Evolutionary conservation across 768 basidiomycete genomes (phyloP).

Genomic region (Holtermannia corniformis): DNA sequence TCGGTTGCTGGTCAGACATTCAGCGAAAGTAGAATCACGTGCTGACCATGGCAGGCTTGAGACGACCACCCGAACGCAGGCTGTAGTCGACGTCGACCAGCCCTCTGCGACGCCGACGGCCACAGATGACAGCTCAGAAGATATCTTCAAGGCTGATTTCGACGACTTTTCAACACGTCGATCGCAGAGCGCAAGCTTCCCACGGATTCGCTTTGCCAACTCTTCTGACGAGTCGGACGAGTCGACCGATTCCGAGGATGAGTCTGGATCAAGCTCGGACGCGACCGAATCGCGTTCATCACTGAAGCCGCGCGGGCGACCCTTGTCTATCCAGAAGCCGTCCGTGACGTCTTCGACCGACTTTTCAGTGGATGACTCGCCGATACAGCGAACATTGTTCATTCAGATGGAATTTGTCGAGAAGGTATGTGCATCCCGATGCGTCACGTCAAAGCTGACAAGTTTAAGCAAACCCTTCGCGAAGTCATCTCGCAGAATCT

Average conservation of each 20-base stretch:
- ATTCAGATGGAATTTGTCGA: constrained; percentile 70
- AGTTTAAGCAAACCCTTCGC: constrained; percentile 65
- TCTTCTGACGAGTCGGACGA: constrained; percentile 41
- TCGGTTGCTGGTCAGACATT: constrained; percentile 45
- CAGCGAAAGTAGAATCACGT: neutral
- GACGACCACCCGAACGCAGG: constrained; percentile 16
- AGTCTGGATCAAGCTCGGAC: constrained; percentile 7
- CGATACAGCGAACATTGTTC: constrained; percentile 56
- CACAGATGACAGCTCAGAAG: constrained; percentile 33
- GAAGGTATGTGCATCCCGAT: constrained; percentile 16
- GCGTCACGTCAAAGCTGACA: neutral
- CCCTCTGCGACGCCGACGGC: constrained; percentile 1
- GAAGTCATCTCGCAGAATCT: constrained; percentile 66
- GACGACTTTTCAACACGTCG: constrained; percentile 47
- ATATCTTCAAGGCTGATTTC: constrained; percentile 60
- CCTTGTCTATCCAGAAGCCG: constrained; percentile 7
- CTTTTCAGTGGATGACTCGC: constrained; percentile 17
- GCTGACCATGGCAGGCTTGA: constrained; percentile 22
- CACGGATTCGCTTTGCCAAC: constrained; percentile 69
- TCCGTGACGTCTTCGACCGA: constrained; percentile 18
- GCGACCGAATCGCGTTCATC: constrained; percentile 13
- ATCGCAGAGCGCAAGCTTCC: constrained; percentile 57
- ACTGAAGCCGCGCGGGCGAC: constrained; percentile 9
- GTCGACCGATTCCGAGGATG: constrained; percentile 31
- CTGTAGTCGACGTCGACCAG: constrained; percentile 5